phyloP scores from a whole-genome alignment of 2,329 filamentous ascomycete genomes.

The Alternaria arborescens region DNA sequence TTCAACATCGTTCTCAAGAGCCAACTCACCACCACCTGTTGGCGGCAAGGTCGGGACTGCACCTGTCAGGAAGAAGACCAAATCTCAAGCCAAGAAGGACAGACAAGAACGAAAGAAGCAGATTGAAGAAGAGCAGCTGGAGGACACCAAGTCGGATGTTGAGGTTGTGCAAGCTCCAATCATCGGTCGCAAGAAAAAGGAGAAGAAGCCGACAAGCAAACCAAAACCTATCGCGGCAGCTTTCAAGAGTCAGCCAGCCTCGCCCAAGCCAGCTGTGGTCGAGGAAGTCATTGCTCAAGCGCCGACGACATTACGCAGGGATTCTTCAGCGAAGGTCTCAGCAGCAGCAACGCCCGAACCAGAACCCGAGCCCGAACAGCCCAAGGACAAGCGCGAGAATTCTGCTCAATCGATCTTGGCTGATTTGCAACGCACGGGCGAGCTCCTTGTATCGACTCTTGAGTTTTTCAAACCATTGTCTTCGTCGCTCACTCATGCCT shows the following conservation, averaged over 20 bases:
- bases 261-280: slow-evolving; percentile 39
- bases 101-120: slow-evolving; percentile 68
- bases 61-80: slow-evolving; percentile 73
- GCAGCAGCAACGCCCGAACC: slow-evolving; percentile 36
- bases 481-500: slow-evolving; percentile 44
- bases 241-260: slow-evolving; percentile 40
- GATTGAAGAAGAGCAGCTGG: slow-evolving; percentile 67
- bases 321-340: slow-evolving; percentile 29
- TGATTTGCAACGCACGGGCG: slow-evolving; percentile 50
- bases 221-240: slow-evolving; percentile 33
- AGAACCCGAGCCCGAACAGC: slow-evolving; percentile 36
- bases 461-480: slow-evolving; percentile 56
- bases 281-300: slow-evolving; percentile 39
- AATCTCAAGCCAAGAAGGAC: slow-evolving; percentile 81
- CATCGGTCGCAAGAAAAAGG: slow-evolving; percentile 82
- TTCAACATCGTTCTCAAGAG: slow-evolving; percentile 75
- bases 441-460: slow-evolving; percentile 50
- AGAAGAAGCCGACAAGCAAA: slow-evolving; percentile 68
- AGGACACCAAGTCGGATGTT: slow-evolving; percentile 57
- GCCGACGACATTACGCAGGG: slow-evolving; percentile 28
- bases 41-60: slow-evolving; percentile 72
- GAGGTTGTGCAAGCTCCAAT: slow-evolving; percentile 73
- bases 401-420: slow-evolving; percentile 50
- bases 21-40: slow-evolving; percentile 71
- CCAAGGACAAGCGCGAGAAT: slow-evolving; percentile 42